Evolutionary conservation across 2,329 filamentous ascomycete species (phyloP).

Genomic region (Alternaria burnsii): DNA sequence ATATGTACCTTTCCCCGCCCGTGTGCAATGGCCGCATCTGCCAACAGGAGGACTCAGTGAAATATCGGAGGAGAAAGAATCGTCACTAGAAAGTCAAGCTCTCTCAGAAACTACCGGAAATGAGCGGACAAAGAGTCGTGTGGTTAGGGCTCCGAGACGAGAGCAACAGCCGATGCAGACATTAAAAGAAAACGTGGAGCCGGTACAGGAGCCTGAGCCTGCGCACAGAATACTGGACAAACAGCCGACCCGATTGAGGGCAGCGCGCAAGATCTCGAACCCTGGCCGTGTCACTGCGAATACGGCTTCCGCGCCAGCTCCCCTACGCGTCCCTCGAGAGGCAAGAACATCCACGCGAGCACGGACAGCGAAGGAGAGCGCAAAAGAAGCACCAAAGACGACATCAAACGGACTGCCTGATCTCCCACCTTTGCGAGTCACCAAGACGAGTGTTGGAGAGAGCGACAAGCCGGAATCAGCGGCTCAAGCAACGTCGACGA

Average conservation of each 20-base stretch:
- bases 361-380: conserved; percentile 34
- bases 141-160: conserved; percentile 31
- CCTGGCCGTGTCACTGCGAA: conserved; percentile 43
- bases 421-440: conserved; percentile 34
- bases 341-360: conserved; percentile 39
- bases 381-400: conserved; percentile 29
- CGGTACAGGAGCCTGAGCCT: conserved; percentile 37
- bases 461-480: conserved; percentile 31
- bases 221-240: conserved; percentile 44
- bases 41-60: conserved; percentile 46
- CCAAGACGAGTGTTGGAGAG: conserved; percentile 29
- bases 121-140: conserved; percentile 44
- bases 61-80: conserved; percentile 53
- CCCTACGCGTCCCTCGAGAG: conserved; percentile 41
- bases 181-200: conserved; percentile 50
- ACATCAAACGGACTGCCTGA: conserved; percentile 36
- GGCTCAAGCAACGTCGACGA: conserved; percentile 27
- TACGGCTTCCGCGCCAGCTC: conserved; percentile 40
- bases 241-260: conserved; percentile 47
- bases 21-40: conserved; percentile 49
- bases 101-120: conserved; percentile 59
- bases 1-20: conserved; percentile 57
- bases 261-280: conserved; percentile 49
- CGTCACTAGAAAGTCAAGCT: conserved; percentile 49
- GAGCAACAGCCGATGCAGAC: conserved; percentile 39